Percentiles rank a stretch among this genome's conserved stretches.
These are phyloP conservation scores for Wickerhamomyces ciferrii DNA, from an alignment of 805 yeast species.

Conservation along the genomic window DNA sequence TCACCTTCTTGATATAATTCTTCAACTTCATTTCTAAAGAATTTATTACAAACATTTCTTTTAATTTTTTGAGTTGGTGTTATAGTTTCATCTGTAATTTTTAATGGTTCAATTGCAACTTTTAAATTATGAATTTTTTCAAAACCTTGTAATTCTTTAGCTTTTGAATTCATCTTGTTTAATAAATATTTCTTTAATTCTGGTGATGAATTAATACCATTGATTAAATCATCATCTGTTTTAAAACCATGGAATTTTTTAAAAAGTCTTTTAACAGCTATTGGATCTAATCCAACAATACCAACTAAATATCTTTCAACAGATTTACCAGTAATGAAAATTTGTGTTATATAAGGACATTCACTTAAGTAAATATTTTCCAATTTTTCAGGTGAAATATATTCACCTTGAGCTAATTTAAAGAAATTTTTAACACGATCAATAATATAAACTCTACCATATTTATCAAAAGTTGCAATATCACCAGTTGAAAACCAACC, in stretches of 20 bases:
- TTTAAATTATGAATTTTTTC: constrained; percentile 44
- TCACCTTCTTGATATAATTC: constrained; percentile 37
- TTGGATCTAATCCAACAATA: constrained; percentile 48
- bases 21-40: constrained; percentile 30
- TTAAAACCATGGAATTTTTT: neutral
- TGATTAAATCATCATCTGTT: neutral
- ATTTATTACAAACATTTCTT: constrained; percentile 34
- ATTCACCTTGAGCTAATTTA: constrained; percentile 50
- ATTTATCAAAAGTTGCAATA: constrained; percentile 38
- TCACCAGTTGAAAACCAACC: constrained; percentile 60
- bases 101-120: constrained; percentile 44
- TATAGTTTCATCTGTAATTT: constrained; percentile 40
- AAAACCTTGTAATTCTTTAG: constrained; percentile 36
- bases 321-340: constrained; percentile 55
- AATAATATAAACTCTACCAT: constrained; percentile 44
- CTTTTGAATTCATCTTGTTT: neutral
- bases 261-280: constrained; percentile 7
- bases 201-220: constrained; percentile 6
- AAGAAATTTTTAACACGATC: constrained; percentile 55
- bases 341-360: constrained; percentile 37
- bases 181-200: constrained; percentile 6
- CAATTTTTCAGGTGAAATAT: constrained; percentile 62
- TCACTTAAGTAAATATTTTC: constrained; percentile 48
- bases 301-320: constrained; percentile 45
- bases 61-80: constrained; percentile 51